A percentile compares a stretch with the other conserved stretches of the same genome.
These are phyloP conservation scores for Fraxinus excelsior DNA, from an alignment of 257 asterid genomes.

Conservation along the genomic window DNA sequence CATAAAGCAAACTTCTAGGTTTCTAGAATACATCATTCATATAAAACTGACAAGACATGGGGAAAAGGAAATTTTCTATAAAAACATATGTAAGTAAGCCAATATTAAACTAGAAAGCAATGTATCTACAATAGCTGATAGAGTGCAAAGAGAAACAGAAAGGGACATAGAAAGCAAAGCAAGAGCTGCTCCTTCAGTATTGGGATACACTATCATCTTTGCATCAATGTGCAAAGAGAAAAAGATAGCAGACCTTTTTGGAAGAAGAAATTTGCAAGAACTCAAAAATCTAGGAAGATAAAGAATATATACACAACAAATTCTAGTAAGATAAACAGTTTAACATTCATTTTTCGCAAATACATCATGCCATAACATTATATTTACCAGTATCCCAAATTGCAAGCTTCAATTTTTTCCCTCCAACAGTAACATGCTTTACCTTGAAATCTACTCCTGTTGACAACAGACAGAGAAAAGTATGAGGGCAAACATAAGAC, in stretches of 20 bases:
- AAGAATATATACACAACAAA: neutral
- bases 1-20: conserved; percentile 3
- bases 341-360: neutral
- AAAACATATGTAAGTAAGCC: neutral
- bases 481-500: conserved; percentile 11
- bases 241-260: neutral
- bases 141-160: neutral
- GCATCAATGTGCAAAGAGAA: neutral
- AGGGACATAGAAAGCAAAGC: neutral
- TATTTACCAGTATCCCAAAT: conserved; percentile 97
- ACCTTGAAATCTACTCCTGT: conserved; percentile 98
- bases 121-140: too few species aligned
- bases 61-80: neutral
- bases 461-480: conserved; percentile 8
- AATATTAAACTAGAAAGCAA: neutral
- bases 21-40: neutral
- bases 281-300: neutral
- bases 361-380: neutral
- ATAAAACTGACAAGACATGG: neutral
- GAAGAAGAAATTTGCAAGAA: conserved; percentile 1
- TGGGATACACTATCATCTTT: neutral
- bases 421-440: conserved; percentile 84
- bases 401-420: conserved; percentile 95
- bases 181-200: neutral
- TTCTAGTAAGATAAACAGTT: neutral